Evolutionary conservation across 2,329 filamentous ascomycete genomes (phyloP).

Genomic region (Colletotrichum salicis): DNA sequence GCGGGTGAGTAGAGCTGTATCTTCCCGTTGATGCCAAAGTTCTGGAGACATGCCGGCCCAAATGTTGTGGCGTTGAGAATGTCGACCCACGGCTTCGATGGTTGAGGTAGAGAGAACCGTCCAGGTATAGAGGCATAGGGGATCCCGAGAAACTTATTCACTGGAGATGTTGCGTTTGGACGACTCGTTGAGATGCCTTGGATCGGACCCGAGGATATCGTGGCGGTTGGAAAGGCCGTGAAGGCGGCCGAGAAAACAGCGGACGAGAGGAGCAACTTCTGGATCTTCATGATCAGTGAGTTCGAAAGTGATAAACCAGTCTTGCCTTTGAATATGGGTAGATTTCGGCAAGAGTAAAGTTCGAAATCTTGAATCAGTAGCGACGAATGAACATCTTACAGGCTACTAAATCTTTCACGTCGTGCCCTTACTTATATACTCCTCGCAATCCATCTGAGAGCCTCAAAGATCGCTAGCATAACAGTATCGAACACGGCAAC

Average conservation of each 20-base stretch:
- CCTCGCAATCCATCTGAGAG: too few species aligned
- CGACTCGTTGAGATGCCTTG: background rate
- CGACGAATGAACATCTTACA: too few species aligned
- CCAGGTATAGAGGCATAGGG: constrained; percentile 66
- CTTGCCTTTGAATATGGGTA: too few species aligned
- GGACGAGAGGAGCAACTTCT: background rate
- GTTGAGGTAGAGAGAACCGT: background rate
- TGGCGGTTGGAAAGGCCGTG: background rate
- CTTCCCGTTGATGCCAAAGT: constrained; percentile 18
- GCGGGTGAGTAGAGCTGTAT: too few species aligned
- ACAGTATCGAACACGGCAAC: too few species aligned
- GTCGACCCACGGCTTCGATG: background rate
- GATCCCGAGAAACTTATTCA: constrained; percentile 57
- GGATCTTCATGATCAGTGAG: background rate
- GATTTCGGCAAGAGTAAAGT: too few species aligned
- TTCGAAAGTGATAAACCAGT: background rate
- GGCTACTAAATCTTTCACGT: too few species aligned
- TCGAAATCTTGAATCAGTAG: too few species aligned
- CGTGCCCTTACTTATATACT: too few species aligned
- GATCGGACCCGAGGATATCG: constrained; percentile 6
- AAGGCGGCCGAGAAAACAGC: background rate
- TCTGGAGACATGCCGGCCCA: constrained; percentile 25
- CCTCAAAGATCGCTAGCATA: too few species aligned
- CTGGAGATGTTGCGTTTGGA: background rate
- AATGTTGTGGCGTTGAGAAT: constrained; percentile 3